These are phyloP conservation scores for Bruguiera gymnorhiza DNA, from an alignment of 345 rosid genomes.

Conservation along the genomic window DNA sequence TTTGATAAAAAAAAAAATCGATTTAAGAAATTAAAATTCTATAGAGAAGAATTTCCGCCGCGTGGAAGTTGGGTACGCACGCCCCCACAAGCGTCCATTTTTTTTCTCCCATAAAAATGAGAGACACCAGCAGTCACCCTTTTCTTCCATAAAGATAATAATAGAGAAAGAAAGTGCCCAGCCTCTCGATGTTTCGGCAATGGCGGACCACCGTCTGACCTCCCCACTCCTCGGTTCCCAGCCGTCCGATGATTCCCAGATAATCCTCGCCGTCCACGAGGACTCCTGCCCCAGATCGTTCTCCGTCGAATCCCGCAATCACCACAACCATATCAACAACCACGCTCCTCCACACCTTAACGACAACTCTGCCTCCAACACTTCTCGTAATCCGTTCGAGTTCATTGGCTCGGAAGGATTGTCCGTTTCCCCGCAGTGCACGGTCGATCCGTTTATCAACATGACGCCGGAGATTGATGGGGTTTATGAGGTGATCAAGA, in stretches of 20 bases:
- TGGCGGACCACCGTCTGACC: conserved; percentile 55
- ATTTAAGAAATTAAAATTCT: too few species aligned
- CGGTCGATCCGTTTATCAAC: conserved; percentile 78
- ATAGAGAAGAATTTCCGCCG: too few species aligned
- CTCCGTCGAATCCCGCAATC: background rate
- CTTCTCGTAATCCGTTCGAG: conserved; percentile 46
- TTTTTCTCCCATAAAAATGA: too few species aligned
- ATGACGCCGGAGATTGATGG: conserved; percentile 51
- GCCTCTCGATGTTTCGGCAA: conserved; percentile 10
- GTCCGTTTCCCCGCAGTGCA: conserved; percentile 43
- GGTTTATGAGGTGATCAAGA: conserved; percentile 69
- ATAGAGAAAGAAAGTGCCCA: too few species aligned
- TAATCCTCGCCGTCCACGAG: conserved; percentile 44
- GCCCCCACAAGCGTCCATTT: too few species aligned
- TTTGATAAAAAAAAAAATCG: too few species aligned
- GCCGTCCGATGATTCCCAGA: conserved; percentile 42
- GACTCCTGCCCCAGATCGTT: conserved; percentile 9
- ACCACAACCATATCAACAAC: conserved; percentile 15
- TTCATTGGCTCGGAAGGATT: conserved; percentile 54
- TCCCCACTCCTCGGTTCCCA: conserved; percentile 51
- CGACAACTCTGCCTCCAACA: background rate
- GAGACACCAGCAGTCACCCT: too few species aligned
- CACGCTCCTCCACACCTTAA: background rate
- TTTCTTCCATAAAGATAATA: too few species aligned
- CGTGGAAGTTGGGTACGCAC: too few species aligned